Evolutionary conservation across 345 rosid genomes (phyloP).

Genomic region (Erodium maritimum): DNA sequence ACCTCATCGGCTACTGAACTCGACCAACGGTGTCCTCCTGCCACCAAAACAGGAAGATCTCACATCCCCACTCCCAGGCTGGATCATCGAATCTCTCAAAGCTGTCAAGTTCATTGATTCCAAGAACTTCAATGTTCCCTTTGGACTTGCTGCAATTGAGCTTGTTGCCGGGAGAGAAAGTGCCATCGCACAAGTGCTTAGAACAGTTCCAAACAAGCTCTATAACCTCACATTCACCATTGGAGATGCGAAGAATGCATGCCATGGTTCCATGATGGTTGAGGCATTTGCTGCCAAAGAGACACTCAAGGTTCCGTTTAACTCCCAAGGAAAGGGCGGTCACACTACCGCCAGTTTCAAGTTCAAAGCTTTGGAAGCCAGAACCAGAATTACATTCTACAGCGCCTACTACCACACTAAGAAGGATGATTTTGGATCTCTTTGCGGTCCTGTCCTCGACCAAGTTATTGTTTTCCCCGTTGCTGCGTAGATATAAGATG

Average conservation of each 20-base stretch:
- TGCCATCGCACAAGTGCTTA: slow-evolving; percentile 76
- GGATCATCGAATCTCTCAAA: slow-evolving; percentile 93
- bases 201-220: slow-evolving; percentile 48
- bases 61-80: slow-evolving; percentile 88
- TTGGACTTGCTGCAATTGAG: slow-evolving; percentile 73
- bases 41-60: slow-evolving; percentile 82
- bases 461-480: slow-evolving; percentile 41
- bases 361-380: slow-evolving; percentile 49
- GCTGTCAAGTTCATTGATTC: slow-evolving; percentile 86
- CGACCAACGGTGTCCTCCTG: slow-evolving; percentile 74
- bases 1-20: slow-evolving; percentile 64
- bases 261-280: slow-evolving; percentile 92
- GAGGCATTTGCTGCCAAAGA: slow-evolving; percentile 75
- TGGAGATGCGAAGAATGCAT: slow-evolving; percentile 81
- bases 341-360: slow-evolving; percentile 37
- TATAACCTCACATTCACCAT: slow-evolving; percentile 46
- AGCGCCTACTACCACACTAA: slow-evolving; percentile 74
- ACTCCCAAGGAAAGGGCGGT: slow-evolving; percentile 59
- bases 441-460: slow-evolving; percentile 83
- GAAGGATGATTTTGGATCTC: slow-evolving; percentile 53
- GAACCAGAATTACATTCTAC: slow-evolving; percentile 85
- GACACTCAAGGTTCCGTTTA: slow-evolving; percentile 50
- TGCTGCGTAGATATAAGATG: slow-evolving; percentile 20
- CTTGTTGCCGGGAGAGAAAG: slow-evolving; percentile 90
- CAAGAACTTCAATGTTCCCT: slow-evolving; percentile 69